phyloP scores from a whole-genome alignment of 352 stramenopile species.

The Phytophthora podocarpi region DNA sequence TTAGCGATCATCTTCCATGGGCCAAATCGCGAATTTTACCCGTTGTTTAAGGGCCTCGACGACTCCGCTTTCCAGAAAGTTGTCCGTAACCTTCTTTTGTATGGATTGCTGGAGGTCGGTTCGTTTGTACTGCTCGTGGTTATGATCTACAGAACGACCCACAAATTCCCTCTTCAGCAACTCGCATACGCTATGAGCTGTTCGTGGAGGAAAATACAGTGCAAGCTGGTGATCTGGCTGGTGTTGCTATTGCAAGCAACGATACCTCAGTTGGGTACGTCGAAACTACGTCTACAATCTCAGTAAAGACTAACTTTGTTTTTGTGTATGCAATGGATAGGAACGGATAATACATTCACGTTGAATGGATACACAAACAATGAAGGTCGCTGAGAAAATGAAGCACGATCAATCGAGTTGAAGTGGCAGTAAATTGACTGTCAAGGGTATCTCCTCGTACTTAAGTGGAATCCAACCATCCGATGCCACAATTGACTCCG shows the following conservation, averaged over 20 bases:
- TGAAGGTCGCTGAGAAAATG: no score
- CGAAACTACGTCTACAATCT: no score
- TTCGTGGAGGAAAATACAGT: conserved; percentile 18
- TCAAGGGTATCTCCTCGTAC: neutral
- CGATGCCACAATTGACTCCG: no score
- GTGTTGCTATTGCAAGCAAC: conserved; percentile 22
- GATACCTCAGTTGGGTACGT: conserved; percentile 24
- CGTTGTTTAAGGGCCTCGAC: conserved; percentile 20
- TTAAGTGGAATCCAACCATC: no score
- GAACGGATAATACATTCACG: conserved; percentile 14
- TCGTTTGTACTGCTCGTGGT: conserved; percentile 11
- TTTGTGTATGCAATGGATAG: no score
- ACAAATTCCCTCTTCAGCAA: conserved; percentile 26
- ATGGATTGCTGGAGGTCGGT: conserved; percentile 19
- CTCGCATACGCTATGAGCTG: conserved; percentile 24
- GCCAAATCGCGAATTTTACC: conserved; percentile 37
- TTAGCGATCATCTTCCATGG: conserved; percentile 24
- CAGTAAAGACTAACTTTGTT: no score
- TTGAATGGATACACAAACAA: neutral
- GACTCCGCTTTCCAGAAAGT: conserved; percentile 5
- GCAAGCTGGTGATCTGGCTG: conserved; percentile 29
- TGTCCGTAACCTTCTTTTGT: conserved; percentile 10
- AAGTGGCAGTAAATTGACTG: conserved; percentile 1
- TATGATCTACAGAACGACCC: conserved; percentile 24
- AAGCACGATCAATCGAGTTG: no score